These are phyloP conservation scores for Aspergillus aculeatus DNA, from an alignment of 2,329 filamentous ascomycete species.

Conservation along the genomic window DNA sequence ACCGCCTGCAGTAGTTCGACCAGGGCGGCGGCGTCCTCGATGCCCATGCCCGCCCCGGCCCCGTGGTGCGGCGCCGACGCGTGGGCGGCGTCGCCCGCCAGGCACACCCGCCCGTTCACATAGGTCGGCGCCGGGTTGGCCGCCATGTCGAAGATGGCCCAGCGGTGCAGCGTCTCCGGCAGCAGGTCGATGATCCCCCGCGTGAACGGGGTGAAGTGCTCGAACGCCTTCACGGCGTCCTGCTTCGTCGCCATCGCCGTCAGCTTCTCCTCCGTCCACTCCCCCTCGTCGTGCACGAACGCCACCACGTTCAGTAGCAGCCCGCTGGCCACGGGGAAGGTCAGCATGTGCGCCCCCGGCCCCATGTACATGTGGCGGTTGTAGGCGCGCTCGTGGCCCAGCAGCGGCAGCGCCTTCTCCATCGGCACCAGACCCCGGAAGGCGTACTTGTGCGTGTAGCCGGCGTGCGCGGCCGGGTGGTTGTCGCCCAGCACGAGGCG, in stretches of 20 bases:
- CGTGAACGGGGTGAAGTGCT: conserved; percentile 45
- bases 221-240: conserved; percentile 2
- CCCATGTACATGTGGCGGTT: conserved; percentile 58
- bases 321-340: conserved; percentile 42
- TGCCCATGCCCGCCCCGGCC: conserved; percentile 9
- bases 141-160: conserved; percentile 10
- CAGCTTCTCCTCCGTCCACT: conserved; percentile 12
- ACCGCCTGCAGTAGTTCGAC: conserved; percentile 6
- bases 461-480: conserved; percentile 43
- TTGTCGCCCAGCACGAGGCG: conserved; percentile 45
- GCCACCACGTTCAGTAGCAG: conserved; percentile 21
- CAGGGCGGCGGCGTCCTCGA: conserved; percentile 14
- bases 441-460: conserved; percentile 58
- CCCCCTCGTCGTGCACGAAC: conserved; percentile 16
- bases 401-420: conserved; percentile 47
- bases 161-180: conserved; percentile 28
- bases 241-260: conserved; percentile 7
- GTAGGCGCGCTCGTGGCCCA: conserved; percentile 51
- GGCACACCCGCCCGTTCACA: conserved; percentile 2
- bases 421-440: conserved; percentile 63
- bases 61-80: conserved; percentile 12
- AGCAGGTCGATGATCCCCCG: conserved; percentile 37
- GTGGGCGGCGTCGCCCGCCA: conserved; percentile 18
- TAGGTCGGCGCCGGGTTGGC: conserved; percentile 7
- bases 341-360: conserved; percentile 56